phyloP scores from a whole-genome alignment of 257 asterid species.

The Solanum raphanifolium region DNA sequence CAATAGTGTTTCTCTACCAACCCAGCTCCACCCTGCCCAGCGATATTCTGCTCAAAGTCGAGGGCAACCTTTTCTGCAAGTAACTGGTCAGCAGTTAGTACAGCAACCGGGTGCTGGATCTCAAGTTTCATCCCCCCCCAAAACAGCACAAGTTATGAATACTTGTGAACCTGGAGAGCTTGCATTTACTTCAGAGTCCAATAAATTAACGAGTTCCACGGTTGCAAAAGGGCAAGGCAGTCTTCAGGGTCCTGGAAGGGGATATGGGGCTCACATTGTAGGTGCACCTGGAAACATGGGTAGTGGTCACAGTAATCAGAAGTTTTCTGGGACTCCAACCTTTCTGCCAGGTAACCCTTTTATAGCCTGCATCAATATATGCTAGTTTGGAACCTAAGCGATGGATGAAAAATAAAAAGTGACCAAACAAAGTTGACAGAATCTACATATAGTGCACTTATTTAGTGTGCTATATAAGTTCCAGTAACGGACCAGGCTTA shows the following conservation, averaged over 20 bases:
- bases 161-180: constrained; percentile 29
- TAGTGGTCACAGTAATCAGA: constrained; percentile 45
- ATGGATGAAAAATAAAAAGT: not conserved
- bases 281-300: constrained; percentile 57
- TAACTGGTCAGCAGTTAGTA: constrained; percentile 41
- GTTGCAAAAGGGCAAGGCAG: constrained; percentile 64
- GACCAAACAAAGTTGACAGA: not conserved
- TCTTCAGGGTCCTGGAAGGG: constrained; percentile 50
- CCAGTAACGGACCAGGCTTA: not conserved
- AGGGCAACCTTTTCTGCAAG: constrained; percentile 39
- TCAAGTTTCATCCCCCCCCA: constrained; percentile 58
- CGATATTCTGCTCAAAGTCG: constrained; percentile 45
- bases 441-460: not conserved
- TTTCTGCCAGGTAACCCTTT: constrained; percentile 63
- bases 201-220: constrained; percentile 41
- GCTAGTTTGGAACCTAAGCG: not conserved
- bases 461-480: not conserved
- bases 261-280: constrained; percentile 65
- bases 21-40: constrained; percentile 35
- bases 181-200: constrained; percentile 44
- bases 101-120: constrained; percentile 39
- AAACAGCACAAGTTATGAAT: constrained; percentile 17
- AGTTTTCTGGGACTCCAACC: constrained; percentile 44
- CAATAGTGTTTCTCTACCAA: constrained; percentile 38
- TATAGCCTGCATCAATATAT: not conserved